Percentiles rank a stretch among this genome's conserved stretches.
Conservation (phyloP, 2,329 filamentous ascomycete genomes). For the Lecanicillium sp. region DNA sequence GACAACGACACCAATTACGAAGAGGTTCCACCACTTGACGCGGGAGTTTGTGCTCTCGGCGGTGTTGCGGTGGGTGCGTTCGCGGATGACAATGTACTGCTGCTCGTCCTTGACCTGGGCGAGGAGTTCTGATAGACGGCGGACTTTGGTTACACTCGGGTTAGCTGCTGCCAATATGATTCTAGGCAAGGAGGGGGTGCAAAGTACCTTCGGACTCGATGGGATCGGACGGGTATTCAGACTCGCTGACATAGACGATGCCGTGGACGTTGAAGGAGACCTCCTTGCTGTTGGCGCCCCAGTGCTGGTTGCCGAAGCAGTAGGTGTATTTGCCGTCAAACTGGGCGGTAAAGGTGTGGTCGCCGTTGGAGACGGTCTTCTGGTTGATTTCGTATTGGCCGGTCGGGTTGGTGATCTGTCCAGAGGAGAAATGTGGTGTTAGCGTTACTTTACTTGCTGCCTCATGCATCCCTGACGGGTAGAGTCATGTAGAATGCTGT, state of each 20-base stretch:
- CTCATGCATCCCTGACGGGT: not conserved
- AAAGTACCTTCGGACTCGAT: constrained; percentile 76
- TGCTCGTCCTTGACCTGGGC: constrained; percentile 96
- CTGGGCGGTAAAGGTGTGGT: constrained; percentile 82
- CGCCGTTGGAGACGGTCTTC: constrained; percentile 76
- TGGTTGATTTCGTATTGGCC: constrained; percentile 73
- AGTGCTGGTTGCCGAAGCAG: constrained; percentile 99
- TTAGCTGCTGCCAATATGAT: constrained; percentile 6
- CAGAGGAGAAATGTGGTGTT: constrained; percentile 2
- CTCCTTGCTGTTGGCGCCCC: constrained; percentile 93
- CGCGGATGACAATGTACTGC: constrained; percentile 89
- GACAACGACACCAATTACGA: constrained; percentile 82
- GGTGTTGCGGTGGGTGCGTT: constrained; percentile 95
- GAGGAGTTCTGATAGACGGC: constrained; percentile 74
- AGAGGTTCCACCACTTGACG: constrained; percentile 99
- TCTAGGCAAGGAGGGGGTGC: constrained; percentile 13
- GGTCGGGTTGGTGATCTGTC: constrained; percentile 68
- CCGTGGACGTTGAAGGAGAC: constrained; percentile 99
- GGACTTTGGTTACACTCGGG: constrained; percentile 46
- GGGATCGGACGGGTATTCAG: constrained; percentile 76
- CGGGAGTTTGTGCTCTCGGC: constrained; percentile 95
- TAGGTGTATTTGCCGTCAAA: constrained; percentile 87
- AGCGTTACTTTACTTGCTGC: not conserved
- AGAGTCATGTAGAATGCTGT: not conserved
- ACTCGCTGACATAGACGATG: constrained; percentile 91